Conservation (phyloP, 1,139 yeast genomes). For the Williopsis jadinii region DNA sequence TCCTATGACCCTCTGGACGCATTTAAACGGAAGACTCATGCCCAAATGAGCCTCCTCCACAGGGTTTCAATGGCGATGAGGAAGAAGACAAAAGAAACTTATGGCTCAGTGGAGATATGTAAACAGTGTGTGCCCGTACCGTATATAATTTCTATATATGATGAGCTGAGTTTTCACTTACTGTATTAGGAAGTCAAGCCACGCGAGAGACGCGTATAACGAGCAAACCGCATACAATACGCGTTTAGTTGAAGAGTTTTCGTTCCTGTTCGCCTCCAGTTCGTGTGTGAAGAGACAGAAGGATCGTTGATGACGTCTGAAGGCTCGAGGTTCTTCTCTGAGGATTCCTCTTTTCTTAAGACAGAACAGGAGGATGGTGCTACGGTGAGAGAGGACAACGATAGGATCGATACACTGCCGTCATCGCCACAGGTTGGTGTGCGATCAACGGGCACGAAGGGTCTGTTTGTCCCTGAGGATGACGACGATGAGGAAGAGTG, state of each 20-base stretch:
- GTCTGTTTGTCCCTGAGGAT: conserved; percentile 14
- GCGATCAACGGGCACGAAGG: neutral
- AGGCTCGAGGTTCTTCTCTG: conserved; percentile 10
- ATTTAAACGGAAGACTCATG: too few relatives aligned
- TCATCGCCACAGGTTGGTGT: conserved; percentile 1
- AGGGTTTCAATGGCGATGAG: too few relatives aligned
- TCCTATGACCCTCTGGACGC: conserved; percentile 1
- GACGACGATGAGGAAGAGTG: conserved; percentile 9
- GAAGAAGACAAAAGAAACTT: too few relatives aligned
- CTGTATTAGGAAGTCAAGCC: conserved; percentile 1
- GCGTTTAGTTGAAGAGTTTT: too few relatives aligned
- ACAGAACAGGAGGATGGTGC: neutral
- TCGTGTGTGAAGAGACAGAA: neutral
- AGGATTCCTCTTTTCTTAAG: neutral
- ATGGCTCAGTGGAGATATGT: too few relatives aligned
- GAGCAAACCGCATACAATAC: neutral
- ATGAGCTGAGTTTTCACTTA: neutral
- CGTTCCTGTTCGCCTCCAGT: too few relatives aligned
- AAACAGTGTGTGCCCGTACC: neutral
- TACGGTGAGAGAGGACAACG: neutral
- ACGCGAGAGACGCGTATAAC: neutral
- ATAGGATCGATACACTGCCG: neutral
- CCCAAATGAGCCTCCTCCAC: too few relatives aligned
- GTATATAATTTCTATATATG: neutral
- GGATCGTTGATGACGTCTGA: neutral